These are phyloP conservation scores for Staphylotrichum longicolle DNA, from an alignment of 495 filamentous ascomycete species.

Conservation along the genomic window DNA sequence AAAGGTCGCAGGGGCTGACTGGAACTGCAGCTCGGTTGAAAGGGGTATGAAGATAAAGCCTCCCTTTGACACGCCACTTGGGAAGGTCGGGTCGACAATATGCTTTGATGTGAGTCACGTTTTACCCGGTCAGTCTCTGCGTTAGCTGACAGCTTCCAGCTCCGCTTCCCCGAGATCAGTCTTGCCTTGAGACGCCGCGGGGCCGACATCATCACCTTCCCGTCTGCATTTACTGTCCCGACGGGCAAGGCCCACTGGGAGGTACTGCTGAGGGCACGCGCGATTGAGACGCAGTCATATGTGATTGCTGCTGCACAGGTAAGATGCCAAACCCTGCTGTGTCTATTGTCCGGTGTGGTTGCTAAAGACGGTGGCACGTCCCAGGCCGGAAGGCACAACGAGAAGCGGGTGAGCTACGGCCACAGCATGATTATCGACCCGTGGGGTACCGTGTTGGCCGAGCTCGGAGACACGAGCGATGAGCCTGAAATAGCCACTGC, in stretches of 20 bases:
- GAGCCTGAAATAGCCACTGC: constrained; percentile 48
- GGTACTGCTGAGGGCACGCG: constrained; percentile 69
- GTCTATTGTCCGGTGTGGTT: background rate
- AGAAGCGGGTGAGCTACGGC: constrained; percentile 78
- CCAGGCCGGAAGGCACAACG: constrained; percentile 58
- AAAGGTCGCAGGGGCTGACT: background rate
- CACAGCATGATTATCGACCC: constrained; percentile 85
- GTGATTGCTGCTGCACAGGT: constrained; percentile 87
- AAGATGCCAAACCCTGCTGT: constrained; percentile 36
- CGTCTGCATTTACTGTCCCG: constrained; percentile 85
- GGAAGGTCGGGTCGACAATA: constrained; percentile 72
- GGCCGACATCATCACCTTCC: constrained; percentile 80
- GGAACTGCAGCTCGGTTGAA: constrained; percentile 25
- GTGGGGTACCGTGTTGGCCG: constrained; percentile 75
- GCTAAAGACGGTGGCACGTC: background rate
- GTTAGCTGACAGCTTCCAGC: constrained; percentile 14
- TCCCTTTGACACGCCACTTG: constrained; percentile 71
- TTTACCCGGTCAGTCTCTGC: too few species aligned
- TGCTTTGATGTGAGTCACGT: constrained; percentile 71
- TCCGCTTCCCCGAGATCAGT: constrained; percentile 76
- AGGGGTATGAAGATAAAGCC: constrained; percentile 40
- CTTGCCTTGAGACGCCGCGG: constrained; percentile 51
- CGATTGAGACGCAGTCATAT: constrained; percentile 86
- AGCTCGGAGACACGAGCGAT: constrained; percentile 51
- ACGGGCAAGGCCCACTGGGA: constrained; percentile 89